A percentile compares a stretch with the other conserved stretches of the same genome.
Evolutionary conservation across 345 rosid genomes (phyloP).

Genomic region (Brassica cretica): DNA sequence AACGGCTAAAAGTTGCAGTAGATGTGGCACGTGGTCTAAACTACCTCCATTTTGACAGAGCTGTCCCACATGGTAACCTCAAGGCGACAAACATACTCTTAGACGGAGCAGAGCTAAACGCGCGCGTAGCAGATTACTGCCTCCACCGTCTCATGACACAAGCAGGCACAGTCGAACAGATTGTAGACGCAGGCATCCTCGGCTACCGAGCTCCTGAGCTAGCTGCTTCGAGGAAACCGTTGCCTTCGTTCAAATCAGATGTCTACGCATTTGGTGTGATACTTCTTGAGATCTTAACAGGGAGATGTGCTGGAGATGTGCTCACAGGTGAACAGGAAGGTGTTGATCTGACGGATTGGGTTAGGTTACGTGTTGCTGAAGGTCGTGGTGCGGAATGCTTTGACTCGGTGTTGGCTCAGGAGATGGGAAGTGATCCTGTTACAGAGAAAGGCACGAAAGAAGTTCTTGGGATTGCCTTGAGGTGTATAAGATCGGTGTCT

Average conservation of each 20-base stretch:
- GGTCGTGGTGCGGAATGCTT: constrained; percentile 73
- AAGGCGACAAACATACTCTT: constrained; percentile 82
- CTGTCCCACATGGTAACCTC: constrained; percentile 93
- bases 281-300: constrained; percentile 73
- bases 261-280: constrained; percentile 93
- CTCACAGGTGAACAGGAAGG: constrained; percentile 78
- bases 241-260: constrained; percentile 92
- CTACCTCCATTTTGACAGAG: constrained; percentile 98
- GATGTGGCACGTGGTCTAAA: constrained; percentile 99
- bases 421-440: constrained; percentile 52
- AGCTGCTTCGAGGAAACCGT: constrained; percentile 84
- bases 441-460: constrained; percentile 89
- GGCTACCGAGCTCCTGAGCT: constrained; percentile 97
- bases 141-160: constrained; percentile 96
- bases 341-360: constrained; percentile 85
- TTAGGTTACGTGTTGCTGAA: constrained; percentile 55
- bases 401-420: constrained; percentile 60
- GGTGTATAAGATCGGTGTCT: constrained; percentile 76
- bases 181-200: constrained; percentile 87
- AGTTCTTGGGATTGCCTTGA: constrained; percentile 80
- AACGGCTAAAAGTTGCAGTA: constrained; percentile 85
- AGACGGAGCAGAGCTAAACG: constrained; percentile 90
- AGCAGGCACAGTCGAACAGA: constrained; percentile 90
- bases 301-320: constrained; percentile 94
- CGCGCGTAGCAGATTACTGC: constrained; percentile 93